Evolutionary conservation across 2,329 filamentous ascomycete genomes (phyloP), one percentile per base, ranked within the genome.

Genomic region (Monosporascus sp.): DNA sequence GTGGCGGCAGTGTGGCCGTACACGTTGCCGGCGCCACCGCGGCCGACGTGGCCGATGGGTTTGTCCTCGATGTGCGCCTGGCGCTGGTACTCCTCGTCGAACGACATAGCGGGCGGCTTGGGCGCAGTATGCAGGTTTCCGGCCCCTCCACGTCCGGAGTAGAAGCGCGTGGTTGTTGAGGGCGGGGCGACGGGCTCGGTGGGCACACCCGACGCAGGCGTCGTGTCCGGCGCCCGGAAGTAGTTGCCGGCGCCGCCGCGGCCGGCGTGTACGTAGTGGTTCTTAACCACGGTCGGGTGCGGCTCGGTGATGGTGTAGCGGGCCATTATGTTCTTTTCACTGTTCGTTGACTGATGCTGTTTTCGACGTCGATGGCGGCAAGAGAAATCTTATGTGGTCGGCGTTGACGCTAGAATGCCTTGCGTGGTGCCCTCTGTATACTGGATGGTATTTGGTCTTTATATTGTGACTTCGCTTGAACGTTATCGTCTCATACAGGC

Each of bases 121-220:
- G 71, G 67, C 51, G 76, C 68, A 45, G 72, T 65, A 68, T 78
- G 78, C 58, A 82, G 77, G 72, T 88, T 88, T 64, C 85, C 85
- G 2, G 84, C 84, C 54, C 85, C 85, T 60, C 85, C 85, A 54
- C 85, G 82, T 62, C 85, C 85, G 11, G 79, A 79, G 72, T 84
- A 80, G 76, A 86, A 86, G 72, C 78, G 77, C 55, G 74, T 69
- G 44, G 74, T 57, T 59, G 65, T 63, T 66, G 69, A 60, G 61
- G 76, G 58, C 58, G 70, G 72, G 48, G 78, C 75, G 56, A 78
- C 74, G 54, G 72, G 61, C 55, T 68, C 63, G 50, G 73, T 71
- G 20, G 76, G 71, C 7, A 82, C 68, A 55, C 79, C 72, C n/a
- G 72, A 66, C 26, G 73, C 66, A 37, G 72, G 62, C 14, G 74